A percentile compares a stretch with the other conserved stretches of the same genome.
Evolutionary conservation across 371 early-diverging fungal species (phyloP).

Genomic region (Syncephalastrum racemosum): DNA sequence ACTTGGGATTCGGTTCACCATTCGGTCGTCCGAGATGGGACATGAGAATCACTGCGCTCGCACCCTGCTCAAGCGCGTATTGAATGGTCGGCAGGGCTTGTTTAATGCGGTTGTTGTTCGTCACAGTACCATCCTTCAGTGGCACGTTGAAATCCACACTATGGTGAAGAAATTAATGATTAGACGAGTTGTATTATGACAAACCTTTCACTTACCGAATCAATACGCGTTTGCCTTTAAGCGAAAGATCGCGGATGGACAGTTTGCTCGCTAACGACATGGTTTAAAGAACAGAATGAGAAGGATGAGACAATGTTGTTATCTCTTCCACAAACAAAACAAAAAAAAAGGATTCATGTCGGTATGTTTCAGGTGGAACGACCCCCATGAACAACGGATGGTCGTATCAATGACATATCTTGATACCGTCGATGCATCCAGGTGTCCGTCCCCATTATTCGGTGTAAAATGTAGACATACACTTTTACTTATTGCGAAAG

Average conservation of each 20-base stretch:
- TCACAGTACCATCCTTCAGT: constrained; percentile 85
- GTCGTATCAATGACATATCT: too few species aligned
- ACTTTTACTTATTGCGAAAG: too few species aligned
- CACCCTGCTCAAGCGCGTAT: constrained; percentile 84
- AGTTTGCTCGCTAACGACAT: constrained; percentile 74
- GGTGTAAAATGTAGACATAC: too few species aligned
- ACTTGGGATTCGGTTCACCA: constrained; percentile 84
- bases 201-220: constrained; percentile 69
- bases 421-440: too few species aligned
- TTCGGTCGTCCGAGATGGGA: constrained; percentile 98
- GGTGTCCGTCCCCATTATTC: too few species aligned
- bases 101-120: constrained; percentile 95
- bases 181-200: not conserved
- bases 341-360: too few species aligned
- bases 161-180: not conserved
- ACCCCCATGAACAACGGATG: too few species aligned
- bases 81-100: constrained; percentile 96
- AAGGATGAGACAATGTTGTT: not conserved
- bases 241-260: constrained; percentile 80
- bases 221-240: constrained; percentile 87
- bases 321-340: too few species aligned
- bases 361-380: too few species aligned
- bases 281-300: not conserved
- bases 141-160: constrained; percentile 99
- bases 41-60: constrained; percentile 91